Conservation (phyloP, 176 grass and related monocot species). For the Chloris gayana region DNA sequence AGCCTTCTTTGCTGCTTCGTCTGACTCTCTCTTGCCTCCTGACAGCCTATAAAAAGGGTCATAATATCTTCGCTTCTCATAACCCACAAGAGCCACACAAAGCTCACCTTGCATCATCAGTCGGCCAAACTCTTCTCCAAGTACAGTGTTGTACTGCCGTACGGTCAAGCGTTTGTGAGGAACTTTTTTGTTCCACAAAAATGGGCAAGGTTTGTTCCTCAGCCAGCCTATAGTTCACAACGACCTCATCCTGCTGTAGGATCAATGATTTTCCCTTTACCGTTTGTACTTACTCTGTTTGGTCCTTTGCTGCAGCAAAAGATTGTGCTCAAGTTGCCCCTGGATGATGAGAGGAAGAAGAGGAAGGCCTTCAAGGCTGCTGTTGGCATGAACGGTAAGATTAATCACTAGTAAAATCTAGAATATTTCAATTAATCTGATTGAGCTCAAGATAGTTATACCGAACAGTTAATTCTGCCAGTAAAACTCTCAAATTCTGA, state of each 20-base stretch:
- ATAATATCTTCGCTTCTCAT: conserved; percentile 15
- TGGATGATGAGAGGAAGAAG: conserved; percentile 63
- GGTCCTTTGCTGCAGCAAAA: conserved; percentile 61
- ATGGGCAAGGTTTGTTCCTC: conserved; percentile 52
- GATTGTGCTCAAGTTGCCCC: conserved; percentile 62
- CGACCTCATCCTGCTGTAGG: background rate
- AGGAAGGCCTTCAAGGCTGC: conserved; percentile 79
- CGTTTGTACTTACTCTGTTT: background rate
- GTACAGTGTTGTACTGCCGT: conserved; percentile 12
- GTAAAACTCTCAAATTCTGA: background rate
- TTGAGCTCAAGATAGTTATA: background rate
- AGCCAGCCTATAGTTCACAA: background rate
- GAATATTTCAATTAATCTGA: background rate
- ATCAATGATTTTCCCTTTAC: background rate
- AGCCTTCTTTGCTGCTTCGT: conserved; percentile 44
- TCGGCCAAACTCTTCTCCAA: background rate
- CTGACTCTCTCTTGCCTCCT: background rate
- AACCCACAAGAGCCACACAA: conserved; percentile 6
- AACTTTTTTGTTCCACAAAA: background rate
- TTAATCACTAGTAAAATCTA: background rate
- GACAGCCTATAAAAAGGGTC: conserved; percentile 46
- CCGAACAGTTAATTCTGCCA: background rate
- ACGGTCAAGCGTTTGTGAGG: background rate
- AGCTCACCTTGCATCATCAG: background rate
- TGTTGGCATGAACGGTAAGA: conserved; percentile 61